These are phyloP conservation scores for Stagonosporopsis chrysanthemi DNA, from an alignment of 2,329 filamentous ascomycete genomes.

Conservation along the genomic window DNA sequence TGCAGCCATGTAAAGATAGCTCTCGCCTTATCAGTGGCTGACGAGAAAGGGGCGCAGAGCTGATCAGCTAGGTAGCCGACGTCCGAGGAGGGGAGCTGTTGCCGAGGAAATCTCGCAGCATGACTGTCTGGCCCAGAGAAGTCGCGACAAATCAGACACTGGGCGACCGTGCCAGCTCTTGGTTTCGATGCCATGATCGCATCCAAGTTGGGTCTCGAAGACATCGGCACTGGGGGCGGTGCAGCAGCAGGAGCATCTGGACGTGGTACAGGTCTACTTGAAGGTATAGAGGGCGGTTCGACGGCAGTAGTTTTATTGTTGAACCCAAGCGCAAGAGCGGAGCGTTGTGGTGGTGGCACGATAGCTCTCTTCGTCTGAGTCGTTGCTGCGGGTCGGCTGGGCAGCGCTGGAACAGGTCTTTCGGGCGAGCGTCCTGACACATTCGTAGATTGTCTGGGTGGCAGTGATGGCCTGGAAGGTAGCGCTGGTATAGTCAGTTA, in stretches of 20 bases:
- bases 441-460: constrained; percentile 26
- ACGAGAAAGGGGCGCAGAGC: constrained; percentile 80
- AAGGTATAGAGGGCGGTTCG: constrained; percentile 39
- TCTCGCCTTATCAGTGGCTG: constrained; percentile 86
- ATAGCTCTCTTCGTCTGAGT: constrained; percentile 21
- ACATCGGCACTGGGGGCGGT: constrained; percentile 62
- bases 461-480: constrained; percentile 31
- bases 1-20: constrained; percentile 96
- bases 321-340: constrained; percentile 57
- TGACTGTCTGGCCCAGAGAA: constrained; percentile 83
- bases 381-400: constrained; percentile 20
- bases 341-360: constrained; percentile 46
- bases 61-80: constrained; percentile 78
- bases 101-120: constrained; percentile 76
- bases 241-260: constrained; percentile 22
- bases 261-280: constrained; percentile 29
- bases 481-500: constrained; percentile 19
- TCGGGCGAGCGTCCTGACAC: constrained; percentile 21
- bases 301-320: constrained; percentile 53
- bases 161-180: constrained; percentile 33
- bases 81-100: constrained; percentile 72
- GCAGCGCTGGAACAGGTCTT: constrained; percentile 26
- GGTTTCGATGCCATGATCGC: constrained; percentile 59
- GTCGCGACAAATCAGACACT: constrained; percentile 83
- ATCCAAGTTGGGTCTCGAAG: constrained; percentile 65